phyloP scores from a whole-genome alignment of 805 yeast species.

The Aciculoconidium aculeatum region DNA sequence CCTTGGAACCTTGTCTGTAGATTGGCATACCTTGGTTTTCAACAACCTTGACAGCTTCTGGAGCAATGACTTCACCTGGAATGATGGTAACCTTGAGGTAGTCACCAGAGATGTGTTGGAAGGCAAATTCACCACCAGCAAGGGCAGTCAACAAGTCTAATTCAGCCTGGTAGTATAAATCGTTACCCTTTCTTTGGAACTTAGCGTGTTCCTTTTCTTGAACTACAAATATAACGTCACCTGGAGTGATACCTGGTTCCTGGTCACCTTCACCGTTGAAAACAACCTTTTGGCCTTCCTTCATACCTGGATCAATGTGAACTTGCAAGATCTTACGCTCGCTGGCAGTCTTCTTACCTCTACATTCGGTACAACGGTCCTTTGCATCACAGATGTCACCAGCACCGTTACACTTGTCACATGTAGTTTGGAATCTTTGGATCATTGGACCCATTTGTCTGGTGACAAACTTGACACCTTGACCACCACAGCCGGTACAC shows the following conservation, averaged over 20 bases:
- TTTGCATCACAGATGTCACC: slow-evolving; percentile 85
- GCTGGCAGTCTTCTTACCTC: slow-evolving; percentile 78
- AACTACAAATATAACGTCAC: slow-evolving; percentile 90
- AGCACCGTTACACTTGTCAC: slow-evolving; percentile 88
- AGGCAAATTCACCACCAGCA: slow-evolving; percentile 89
- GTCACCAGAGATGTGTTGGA: slow-evolving; percentile 90
- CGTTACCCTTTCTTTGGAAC: slow-evolving; percentile 86
- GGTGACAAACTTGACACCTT: slow-evolving; percentile 85
- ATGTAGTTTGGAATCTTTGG: slow-evolving; percentile 92
- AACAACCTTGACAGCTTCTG: slow-evolving; percentile 74
- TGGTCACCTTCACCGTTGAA: slow-evolving; percentile 98
- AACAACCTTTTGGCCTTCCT: slow-evolving; percentile 82
- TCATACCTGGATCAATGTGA: slow-evolving; percentile 95
- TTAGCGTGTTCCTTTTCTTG: slow-evolving; percentile 82
- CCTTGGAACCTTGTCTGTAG: slow-evolving; percentile 79
- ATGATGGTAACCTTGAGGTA: slow-evolving; percentile 74
- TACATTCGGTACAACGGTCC: slow-evolving; percentile 83
- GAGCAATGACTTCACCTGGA: slow-evolving; percentile 91
- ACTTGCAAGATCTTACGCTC: slow-evolving; percentile 94
- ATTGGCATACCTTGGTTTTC: slow-evolving; percentile 98
- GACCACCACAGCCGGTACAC: slow-evolving; percentile 85
- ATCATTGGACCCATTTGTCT: slow-evolving; percentile 99
- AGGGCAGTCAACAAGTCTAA: slow-evolving; percentile 90
- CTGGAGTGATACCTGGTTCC: slow-evolving; percentile 90
- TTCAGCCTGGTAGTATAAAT: slow-evolving; percentile 78